Base-by-base conservation (phyloP, 2,329 filamentous ascomycete species). In the Westerdykella ornata region DNA sequence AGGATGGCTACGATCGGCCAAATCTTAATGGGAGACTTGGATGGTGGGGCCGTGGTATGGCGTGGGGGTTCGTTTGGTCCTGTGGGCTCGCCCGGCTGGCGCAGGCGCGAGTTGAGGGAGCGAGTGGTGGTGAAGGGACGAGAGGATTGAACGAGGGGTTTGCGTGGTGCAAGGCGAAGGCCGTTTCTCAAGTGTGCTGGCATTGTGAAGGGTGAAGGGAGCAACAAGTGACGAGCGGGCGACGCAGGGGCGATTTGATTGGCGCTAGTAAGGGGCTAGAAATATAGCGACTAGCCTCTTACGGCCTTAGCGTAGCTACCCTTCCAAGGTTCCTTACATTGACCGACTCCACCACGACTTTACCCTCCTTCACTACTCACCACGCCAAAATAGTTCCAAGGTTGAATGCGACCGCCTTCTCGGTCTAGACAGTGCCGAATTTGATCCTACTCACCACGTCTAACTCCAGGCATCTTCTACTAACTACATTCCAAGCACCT, bases 1-100 rank as follows among this genome's bases (percentile, higher is more conserved):
- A 74, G 71, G 56, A 74, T 73, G 53, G 62, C 58, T 43, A 73
- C 48, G 35, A 74, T 66, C 17, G 72, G 71, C 63, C 64, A 68
- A 52, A 68, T 56, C 44, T 63, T 66, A 44, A 68, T 56, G 18
- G 62, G 62, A 19, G 54, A 67, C 48, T 65, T 71, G 39, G 69
- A 60, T 30, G 45, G 53, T 16, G 69, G 49, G 42, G 62, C 46
- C 31, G 48, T 42, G 38, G 59, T 59, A 51, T 62, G 59, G 16
- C 50, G 40, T 20, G 59, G 57, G 16, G 60, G 62, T 49, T 54
- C 70, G 68, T 60, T 71, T 49, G 57, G 59, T 43, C 56, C 60
- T 3, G 58, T 59, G 30, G 60, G 61, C 41, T 63, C 59, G 38
- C 57, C 60, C 18, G 61, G 59, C 41, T 63, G 57, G 44, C 55